phyloP scores from a whole-genome alignment of 352 stramenopile genomes.

The Phytophthora lateralis region DNA sequence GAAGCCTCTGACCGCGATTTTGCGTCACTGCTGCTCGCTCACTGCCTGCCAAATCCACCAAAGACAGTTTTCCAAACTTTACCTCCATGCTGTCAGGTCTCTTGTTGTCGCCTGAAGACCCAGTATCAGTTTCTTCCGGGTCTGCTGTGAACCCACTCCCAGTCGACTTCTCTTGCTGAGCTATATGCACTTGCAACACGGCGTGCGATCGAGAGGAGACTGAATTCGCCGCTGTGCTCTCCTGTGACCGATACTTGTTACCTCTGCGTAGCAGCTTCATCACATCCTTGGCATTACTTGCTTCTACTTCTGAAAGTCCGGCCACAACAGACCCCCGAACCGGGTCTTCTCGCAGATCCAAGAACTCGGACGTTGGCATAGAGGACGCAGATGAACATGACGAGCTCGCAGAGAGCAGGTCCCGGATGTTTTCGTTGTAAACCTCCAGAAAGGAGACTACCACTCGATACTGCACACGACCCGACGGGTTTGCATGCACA shows the following conservation, averaged over 20 bases:
- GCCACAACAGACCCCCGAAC: conserved; percentile 84
- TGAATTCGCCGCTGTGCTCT: conserved; percentile 88
- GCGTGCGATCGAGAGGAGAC: conserved; percentile 91
- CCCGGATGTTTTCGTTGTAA: conserved; percentile 95
- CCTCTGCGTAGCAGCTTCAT: conserved; percentile 89
- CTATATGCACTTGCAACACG: conserved; percentile 85
- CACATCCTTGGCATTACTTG: conserved; percentile 73
- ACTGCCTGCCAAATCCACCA: conserved; percentile 92
- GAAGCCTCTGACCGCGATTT: conserved; percentile 83
- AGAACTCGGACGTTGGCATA: conserved; percentile 43
- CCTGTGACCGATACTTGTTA: conserved; percentile 88
- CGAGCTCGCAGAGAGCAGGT: conserved; percentile 64
- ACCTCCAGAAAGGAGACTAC: conserved; percentile 91
- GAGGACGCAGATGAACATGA: conserved; percentile 25
- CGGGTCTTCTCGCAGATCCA: conserved; percentile 88
- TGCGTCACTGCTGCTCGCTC: conserved; percentile 91
- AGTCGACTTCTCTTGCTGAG: conserved; percentile 61
- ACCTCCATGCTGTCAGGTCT: conserved; percentile 40
- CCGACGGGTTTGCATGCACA: conserved; percentile 22
- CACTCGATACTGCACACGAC: conserved; percentile 47
- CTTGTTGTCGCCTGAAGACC: not conserved
- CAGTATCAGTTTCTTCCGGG: conserved; percentile 19
- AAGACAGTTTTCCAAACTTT: conserved; percentile 89
- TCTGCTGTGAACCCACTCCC: conserved; percentile 15
- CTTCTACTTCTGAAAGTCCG: conserved; percentile 87